A percentile compares a stretch with the other conserved stretches of the same genome.
Conservation (phyloP, 768 basidiomycete genomes). For the Pleurotus giganteus region DNA sequence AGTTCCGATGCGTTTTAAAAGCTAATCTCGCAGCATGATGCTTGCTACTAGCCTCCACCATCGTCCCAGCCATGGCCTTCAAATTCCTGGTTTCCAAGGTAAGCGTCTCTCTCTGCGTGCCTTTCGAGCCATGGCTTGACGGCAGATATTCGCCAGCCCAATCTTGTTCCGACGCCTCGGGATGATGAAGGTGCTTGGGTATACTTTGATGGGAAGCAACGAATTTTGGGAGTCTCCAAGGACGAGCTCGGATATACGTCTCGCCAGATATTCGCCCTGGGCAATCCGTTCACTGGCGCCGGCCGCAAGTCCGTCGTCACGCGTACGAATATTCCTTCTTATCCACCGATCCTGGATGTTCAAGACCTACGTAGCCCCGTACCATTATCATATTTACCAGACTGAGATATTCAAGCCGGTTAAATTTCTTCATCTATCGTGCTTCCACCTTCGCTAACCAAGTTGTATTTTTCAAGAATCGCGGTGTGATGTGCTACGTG, state of each 20-base stretch:
- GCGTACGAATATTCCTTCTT: background rate
- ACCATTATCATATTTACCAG: slow-evolving; percentile 5
- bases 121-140: background rate
- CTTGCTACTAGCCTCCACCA: background rate
- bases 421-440: background rate
- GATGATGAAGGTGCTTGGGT: slow-evolving; percentile 1
- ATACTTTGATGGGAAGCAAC: background rate
- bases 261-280: background rate
- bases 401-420: slow-evolving; percentile 5
- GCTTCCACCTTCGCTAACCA: background rate
- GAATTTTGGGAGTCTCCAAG: background rate
- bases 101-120: background rate
- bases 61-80: background rate
- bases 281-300: background rate
- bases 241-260: background rate
- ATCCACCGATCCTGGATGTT: background rate
- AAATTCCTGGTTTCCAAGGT: background rate
- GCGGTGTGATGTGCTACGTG: slow-evolving; percentile 8
- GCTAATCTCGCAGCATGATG: background rate
- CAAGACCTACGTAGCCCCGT: background rate
- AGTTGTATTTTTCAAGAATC: background rate
- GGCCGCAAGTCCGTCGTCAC: background rate
- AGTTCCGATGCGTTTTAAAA: too few relatives aligned
- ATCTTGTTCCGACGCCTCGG: background rate
- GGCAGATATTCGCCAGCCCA: background rate